Conservation (phyloP, 495 filamentous ascomycete species). For the Podospora didyma region DNA sequence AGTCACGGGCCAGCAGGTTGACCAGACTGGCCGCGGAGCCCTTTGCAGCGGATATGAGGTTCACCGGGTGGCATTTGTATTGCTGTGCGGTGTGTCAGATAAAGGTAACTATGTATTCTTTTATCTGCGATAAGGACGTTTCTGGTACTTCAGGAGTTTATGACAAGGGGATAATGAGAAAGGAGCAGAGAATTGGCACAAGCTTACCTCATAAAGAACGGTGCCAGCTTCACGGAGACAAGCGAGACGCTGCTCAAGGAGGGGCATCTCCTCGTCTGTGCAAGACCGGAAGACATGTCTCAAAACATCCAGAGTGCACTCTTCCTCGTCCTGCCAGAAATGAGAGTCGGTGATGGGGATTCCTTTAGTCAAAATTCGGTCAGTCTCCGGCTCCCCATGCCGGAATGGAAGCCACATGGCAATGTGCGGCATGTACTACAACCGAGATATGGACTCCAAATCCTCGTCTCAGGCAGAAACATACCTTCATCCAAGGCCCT, state of each 20-base stretch:
- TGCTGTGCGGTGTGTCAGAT: conserved; percentile 45
- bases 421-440: background rate
- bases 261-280: conserved; percentile 81
- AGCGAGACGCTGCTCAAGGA: conserved; percentile 70
- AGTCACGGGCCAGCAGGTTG: conserved; percentile 73
- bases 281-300: conserved; percentile 79
- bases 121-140: background rate
- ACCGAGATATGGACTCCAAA: background rate
- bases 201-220: conserved; percentile 75
- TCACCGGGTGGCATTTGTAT: conserved; percentile 71
- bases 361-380: conserved; percentile 39
- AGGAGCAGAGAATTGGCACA: background rate
- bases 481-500: conserved; percentile 85
- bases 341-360: conserved; percentile 86
- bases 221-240: conserved; percentile 83
- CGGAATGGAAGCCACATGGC: background rate
- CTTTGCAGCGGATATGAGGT: conserved; percentile 70
- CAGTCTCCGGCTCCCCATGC: background rate
- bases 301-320: conserved; percentile 71
- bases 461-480: background rate
- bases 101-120: background rate
- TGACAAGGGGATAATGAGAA: too few relatives aligned
- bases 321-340: conserved; percentile 78
- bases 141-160: background rate
- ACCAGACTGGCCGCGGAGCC: conserved; percentile 80